A percentile compares a stretch with the other conserved stretches of the same genome.
These are phyloP conservation scores for Zea luxurians DNA, from an alignment of 176 grass and related monocot species.

Conservation along the genomic window DNA sequence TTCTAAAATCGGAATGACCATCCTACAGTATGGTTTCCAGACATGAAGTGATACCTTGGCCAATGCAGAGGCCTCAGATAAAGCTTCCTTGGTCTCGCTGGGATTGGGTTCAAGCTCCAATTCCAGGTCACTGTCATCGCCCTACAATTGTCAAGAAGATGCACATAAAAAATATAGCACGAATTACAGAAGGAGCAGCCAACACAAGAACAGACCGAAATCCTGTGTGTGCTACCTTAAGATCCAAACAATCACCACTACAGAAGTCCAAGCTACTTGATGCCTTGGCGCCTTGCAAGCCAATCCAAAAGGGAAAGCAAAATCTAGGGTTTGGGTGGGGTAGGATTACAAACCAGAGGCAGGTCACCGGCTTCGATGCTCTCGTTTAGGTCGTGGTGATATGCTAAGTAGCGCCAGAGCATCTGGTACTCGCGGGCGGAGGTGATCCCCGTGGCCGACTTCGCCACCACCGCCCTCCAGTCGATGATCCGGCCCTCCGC, in stretches of 20 bases:
- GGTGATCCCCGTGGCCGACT: conserved; percentile 74
- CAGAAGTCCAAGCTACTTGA: background rate
- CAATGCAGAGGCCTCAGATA: conserved; percentile 58
- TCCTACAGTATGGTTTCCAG: background rate
- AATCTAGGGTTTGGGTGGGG: conserved; percentile 15
- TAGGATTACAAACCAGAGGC: conserved; percentile 62
- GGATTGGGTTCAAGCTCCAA: conserved; percentile 70
- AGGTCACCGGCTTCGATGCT: conserved; percentile 41
- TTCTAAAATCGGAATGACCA: conserved; percentile 1
- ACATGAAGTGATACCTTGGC: conserved; percentile 62
- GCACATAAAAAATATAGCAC: background rate
- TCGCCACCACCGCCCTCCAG: conserved; percentile 61
- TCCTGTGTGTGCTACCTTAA: background rate
- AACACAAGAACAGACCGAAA: background rate
- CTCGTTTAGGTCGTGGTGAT: conserved; percentile 48
- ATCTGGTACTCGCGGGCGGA: conserved; percentile 87
- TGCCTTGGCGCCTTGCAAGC: background rate
- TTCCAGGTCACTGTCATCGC: conserved; percentile 93
- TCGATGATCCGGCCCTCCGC: conserved; percentile 47
- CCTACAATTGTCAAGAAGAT: conserved; percentile 42
- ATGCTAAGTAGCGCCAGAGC: conserved; percentile 92
- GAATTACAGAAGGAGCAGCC: conserved; percentile 10
- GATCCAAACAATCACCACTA: conserved; percentile 8
- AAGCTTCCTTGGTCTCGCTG: conserved; percentile 41
- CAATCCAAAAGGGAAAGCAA: background rate